Conservation (phyloP, 208 protist species). For the Paratrypanosoma confusum region DNA sequence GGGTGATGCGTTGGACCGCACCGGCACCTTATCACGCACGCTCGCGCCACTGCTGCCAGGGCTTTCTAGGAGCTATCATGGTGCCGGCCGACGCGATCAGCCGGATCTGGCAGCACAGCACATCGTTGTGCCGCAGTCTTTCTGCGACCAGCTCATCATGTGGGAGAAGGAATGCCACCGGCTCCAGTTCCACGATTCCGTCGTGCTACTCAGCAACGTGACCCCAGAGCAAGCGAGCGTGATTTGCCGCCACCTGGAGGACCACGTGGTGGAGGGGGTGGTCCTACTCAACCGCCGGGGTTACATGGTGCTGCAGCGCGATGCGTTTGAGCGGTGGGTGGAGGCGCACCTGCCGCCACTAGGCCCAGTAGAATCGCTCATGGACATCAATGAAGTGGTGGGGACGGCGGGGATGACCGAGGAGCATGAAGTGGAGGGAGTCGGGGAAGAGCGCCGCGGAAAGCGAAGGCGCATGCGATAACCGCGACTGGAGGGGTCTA, state of each 20-base stretch:
- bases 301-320: conserved; percentile 48
- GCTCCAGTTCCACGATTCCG: conserved; percentile 49
- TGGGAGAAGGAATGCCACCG: conserved; percentile 82
- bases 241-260: conserved; percentile 27
- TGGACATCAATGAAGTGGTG: too few relatives aligned
- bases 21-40: too few relatives aligned
- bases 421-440: too few relatives aligned
- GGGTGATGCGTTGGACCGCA: neutral
- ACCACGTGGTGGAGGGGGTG: conserved; percentile 40
- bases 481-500: too few relatives aligned
- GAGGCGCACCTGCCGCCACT: conserved; percentile 28
- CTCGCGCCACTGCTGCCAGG: too few relatives aligned
- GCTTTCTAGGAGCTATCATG: too few relatives aligned
- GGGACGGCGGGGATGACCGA: too few relatives aligned
- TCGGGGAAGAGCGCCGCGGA: too few relatives aligned
- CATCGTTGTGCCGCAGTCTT: conserved; percentile 74
- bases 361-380: too few relatives aligned
- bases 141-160: conserved; percentile 80
- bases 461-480: too few relatives aligned
- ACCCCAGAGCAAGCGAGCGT: conserved; percentile 34
- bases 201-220: conserved; percentile 66
- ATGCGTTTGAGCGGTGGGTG: conserved; percentile 55
- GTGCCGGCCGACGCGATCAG: too few relatives aligned
- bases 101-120: too few relatives aligned
- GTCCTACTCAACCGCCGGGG: conserved; percentile 55